phyloP scores from a whole-genome alignment of 192 early-diverging fungal species.

The Obelidium mucronatum region DNA sequence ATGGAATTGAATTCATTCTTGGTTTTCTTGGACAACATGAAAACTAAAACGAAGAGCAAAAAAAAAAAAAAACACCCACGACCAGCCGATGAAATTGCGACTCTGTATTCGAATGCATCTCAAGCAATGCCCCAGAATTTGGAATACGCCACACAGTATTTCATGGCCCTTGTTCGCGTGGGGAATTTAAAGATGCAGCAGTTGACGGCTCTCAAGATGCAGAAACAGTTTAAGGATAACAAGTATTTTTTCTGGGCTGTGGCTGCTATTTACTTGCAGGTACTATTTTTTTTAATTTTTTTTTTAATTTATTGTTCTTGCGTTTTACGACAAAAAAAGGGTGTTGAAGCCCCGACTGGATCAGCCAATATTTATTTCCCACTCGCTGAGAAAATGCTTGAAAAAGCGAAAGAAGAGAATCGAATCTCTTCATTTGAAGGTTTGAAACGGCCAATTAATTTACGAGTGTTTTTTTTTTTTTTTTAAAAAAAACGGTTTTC shows the following conservation, averaged over 20 bases:
- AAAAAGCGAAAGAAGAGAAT: constrained; percentile 74
- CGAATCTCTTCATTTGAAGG: constrained; percentile 73
- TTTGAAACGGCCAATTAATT: constrained; percentile 11
- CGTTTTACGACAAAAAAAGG: constrained; percentile 15
- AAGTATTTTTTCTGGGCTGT: constrained; percentile 91
- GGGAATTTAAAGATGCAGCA: constrained; percentile 74
- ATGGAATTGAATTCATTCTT: constrained; percentile 61
- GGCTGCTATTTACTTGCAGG: constrained; percentile 80
- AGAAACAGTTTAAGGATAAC: constrained; percentile 78
- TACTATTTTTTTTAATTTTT: constrained; percentile 28
- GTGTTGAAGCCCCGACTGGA: constrained; percentile 40
- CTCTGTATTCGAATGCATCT: constrained; percentile 76
- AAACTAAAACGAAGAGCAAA: constrained; percentile 72
- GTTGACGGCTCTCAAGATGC: constrained; percentile 79
- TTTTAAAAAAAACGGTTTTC: not conserved
- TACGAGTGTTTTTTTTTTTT: not conserved
- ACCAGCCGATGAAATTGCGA: constrained; percentile 72
- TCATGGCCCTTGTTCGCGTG: constrained; percentile 80
- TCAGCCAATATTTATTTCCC: constrained; percentile 60
- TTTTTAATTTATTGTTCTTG: not conserved
- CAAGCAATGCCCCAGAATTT: constrained; percentile 69
- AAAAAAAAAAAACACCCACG: constrained; percentile 65
- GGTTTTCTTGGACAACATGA: constrained; percentile 68
- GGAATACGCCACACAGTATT: constrained; percentile 76
- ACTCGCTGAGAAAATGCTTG: constrained; percentile 85